Evolutionary conservation across 1,284 basidiomycete genomes (phyloP), one percentile per base, ranked within the genome.

Genomic region (Trametes pubescens): DNA sequence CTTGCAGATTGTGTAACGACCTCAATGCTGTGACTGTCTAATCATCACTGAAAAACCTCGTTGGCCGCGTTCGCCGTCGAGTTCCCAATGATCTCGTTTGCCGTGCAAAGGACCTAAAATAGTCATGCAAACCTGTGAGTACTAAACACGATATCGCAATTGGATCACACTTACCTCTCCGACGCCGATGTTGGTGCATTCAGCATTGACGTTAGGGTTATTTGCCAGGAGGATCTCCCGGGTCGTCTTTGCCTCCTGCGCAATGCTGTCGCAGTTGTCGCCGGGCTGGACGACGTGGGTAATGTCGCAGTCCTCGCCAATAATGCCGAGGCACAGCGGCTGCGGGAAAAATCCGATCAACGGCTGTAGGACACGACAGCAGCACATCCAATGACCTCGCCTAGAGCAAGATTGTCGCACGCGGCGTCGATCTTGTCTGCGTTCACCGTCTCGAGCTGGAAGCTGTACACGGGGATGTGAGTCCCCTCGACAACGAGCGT

Each of bases 371-470:
- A 16, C 29, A 32, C 3, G 7, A 43, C 3, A 18, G n/a, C 13
- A 24, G 52, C 14, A 8, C 21, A 24, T 13, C 13, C 35, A 48
- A 13, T 32, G 37, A 68, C 75, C 38, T 76, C 67, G 22, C 84
- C 84, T 2, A 81, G 74, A 1, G 68, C 48, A 53, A 92, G 82
- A 70, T 90, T 89, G 69, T 74, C 72, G 79, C 90, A 92, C 3
- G 51, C 59, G 0, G 74, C 38, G 69, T 91, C 77, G 68, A 90
- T 84, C 62, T 72, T 70, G 65, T 72, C 74, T 0, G 73, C 56
- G 74, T 92, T 92, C 67, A 86, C 79, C 6, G 79, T 80, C 7
- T 85, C 82, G 47, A 93, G 83, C 74, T 93, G 90, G 78, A 86
- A 93, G 5, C 89, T 90, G 65, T 26, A 14, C 49, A 14, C 9